Evolutionary conservation across 768 basidiomycete genomes (phyloP).

Genomic region (Lyophyllum shimeji): DNA sequence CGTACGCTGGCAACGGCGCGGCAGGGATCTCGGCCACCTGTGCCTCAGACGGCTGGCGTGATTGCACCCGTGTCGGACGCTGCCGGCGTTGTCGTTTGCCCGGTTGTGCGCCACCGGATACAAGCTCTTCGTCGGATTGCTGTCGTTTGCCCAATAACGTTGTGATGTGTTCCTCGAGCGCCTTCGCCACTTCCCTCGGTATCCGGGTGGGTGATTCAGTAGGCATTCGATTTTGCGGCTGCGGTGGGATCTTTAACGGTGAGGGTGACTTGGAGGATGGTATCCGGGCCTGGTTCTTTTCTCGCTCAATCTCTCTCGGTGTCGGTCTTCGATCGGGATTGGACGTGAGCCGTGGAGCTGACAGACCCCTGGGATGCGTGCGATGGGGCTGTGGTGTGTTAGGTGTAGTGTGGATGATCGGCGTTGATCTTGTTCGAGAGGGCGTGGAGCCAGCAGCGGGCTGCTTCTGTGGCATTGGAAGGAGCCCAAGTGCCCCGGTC

Average conservation of each 20-base stretch:
- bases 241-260: slow-evolving; percentile 46
- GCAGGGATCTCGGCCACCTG: slow-evolving; percentile 21
- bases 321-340: slow-evolving; percentile 17
- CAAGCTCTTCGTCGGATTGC: slow-evolving; percentile 35
- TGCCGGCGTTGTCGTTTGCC: slow-evolving; percentile 41
- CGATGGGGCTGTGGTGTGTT: slow-evolving; percentile 15
- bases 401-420: slow-evolving; percentile 11
- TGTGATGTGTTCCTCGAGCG: slow-evolving; percentile 67
- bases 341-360: background rate
- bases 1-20: slow-evolving; percentile 18
- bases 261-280: slow-evolving; percentile 62
- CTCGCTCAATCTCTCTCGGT: slow-evolving; percentile 24
- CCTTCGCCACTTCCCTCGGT: slow-evolving; percentile 49
- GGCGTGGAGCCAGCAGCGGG: slow-evolving; percentile 6
- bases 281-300: slow-evolving; percentile 32
- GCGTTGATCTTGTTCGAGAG: slow-evolving; percentile 14
- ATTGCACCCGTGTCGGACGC: slow-evolving; percentile 32
- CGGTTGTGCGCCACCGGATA: slow-evolving; percentile 18
- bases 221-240: slow-evolving; percentile 16
- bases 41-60: slow-evolving; percentile 36
- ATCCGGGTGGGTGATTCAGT: slow-evolving; percentile 44
- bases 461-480: background rate
- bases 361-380: slow-evolving; percentile 7
- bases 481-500: slow-evolving; percentile 8
- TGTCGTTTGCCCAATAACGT: slow-evolving; percentile 69